Base-by-base conservation (phyloP, 495 filamentous ascomycete species). In the Hypomontagnella monticulosa region DNA sequence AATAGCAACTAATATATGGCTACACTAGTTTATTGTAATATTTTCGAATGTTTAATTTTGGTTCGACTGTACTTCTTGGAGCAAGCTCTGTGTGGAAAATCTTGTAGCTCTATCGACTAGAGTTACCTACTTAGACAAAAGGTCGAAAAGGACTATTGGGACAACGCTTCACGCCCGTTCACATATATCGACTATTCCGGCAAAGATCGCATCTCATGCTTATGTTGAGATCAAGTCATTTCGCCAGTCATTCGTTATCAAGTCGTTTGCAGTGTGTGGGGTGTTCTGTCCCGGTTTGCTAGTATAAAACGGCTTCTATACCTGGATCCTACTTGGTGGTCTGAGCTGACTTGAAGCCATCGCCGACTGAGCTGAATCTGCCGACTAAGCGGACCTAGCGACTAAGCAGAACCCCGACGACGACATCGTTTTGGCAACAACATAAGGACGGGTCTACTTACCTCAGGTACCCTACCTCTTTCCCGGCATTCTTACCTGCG, bases 11-110 rank as follows among this genome's bases (percentile, higher is more conserved):
- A 71, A 65, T 63, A 61, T 51, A 53, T 56, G 51, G 34, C 56
- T 74, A 76, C 73, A 40, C 61, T 73, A 69, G 66, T 69, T 60
- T 64, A 60, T 56, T 63, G 44, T 69, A 69, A 63, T 68, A 59
- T 63, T 65, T 72, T 73, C 63, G 71, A 71, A 73, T 72, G 69
- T 72, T 71, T 74, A 74, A 72, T 74, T 63, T 63, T 74, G 66
- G 62, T 66, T 66, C 57, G 44, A 19, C 33, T 60, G 61, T 61
- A 52, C 51, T 66, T 61, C 42, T 58, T 50, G 51, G 40, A 59
- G 34, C 48, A 57, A 34, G 37, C 34, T 54, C 37, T 54, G 38
- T 27, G 57, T 55, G 49, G 40, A 46, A 54, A 61, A 20, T 19
- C 16, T 30, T 38, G 40, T 41, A 49, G 55, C 60, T 57, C 60